These are phyloP conservation scores for Trichopus zeylanicus DNA, from an alignment of 116 monocot genomes.

Conservation along the genomic window DNA sequence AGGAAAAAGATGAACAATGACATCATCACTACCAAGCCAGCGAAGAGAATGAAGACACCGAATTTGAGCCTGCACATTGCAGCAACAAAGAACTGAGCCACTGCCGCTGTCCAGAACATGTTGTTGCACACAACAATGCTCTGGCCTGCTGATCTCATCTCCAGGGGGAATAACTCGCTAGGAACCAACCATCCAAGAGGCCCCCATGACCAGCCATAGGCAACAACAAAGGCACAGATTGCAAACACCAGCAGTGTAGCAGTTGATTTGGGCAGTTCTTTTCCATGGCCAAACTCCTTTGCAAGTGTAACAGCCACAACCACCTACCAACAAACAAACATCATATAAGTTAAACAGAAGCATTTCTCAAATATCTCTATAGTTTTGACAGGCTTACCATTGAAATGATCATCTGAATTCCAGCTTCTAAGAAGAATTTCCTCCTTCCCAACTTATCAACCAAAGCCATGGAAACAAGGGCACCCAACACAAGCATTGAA, in stretches of 20 bases:
- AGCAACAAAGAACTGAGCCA: constrained; percentile 86
- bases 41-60: constrained; percentile 89
- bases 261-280: constrained; percentile 27
- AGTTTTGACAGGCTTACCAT: constrained; percentile 54
- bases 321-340: constrained; percentile 22
- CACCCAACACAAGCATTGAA: constrained; percentile 64
- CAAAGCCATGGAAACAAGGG: constrained; percentile 58
- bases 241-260: constrained; percentile 48
- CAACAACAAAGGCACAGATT: constrained; percentile 67
- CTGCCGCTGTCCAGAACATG: constrained; percentile 78
- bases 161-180: constrained; percentile 84
- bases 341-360: background rate
- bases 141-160: constrained; percentile 86
- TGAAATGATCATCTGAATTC: constrained; percentile 71
- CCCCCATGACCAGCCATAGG: constrained; percentile 94
- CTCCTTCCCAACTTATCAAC: constrained; percentile 73
- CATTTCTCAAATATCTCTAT: too few relatives aligned
- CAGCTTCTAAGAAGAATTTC: constrained; percentile 82
- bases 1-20: constrained; percentile 65
- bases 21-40: constrained; percentile 58
- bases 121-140: constrained; percentile 89
- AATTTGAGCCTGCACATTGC: constrained; percentile 70
- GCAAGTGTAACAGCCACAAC: constrained; percentile 54
- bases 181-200: constrained; percentile 93
- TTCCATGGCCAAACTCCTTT: constrained; percentile 53